Conservation (phyloP, 2,329 filamentous ascomycete genomes). For the Furcasterigmium sp. region DNA sequence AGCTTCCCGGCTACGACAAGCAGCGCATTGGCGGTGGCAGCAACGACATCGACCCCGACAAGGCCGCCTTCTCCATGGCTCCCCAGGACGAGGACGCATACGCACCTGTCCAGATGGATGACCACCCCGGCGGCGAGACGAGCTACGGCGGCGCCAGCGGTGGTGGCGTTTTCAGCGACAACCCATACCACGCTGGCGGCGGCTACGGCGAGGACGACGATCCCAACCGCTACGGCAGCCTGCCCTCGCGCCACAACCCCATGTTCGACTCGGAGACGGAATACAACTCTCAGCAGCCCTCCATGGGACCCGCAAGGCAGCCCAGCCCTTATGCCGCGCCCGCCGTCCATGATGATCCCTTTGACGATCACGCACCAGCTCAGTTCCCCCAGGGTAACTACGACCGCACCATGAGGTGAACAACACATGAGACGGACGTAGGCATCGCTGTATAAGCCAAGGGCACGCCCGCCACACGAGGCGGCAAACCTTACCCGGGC, state of each 20-base stretch:
- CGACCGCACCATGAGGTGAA: conserved; percentile 30
- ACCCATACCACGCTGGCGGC: conserved; percentile 22
- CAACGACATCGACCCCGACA: conserved; percentile 61
- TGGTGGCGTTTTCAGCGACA: conserved; percentile 27
- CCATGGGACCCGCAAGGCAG: conserved; percentile 20
- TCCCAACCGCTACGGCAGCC: conserved; percentile 31
- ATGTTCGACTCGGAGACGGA: conserved; percentile 47
- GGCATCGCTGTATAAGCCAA: too few species aligned
- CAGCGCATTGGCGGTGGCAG: conserved; percentile 30
- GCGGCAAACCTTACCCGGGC: too few species aligned
- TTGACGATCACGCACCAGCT: conserved; percentile 39
- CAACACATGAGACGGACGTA: too few species aligned
- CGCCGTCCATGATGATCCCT: conserved; percentile 32
- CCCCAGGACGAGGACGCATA: conserved; percentile 64
- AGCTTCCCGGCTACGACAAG: conserved; percentile 56
- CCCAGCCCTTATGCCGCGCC: conserved; percentile 31
- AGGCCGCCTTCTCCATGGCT: conserved; percentile 63
- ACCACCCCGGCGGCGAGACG: conserved; percentile 40
- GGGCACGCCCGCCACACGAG: too few species aligned
- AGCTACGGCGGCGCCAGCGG: conserved; percentile 26
- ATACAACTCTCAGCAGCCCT: conserved; percentile 33
- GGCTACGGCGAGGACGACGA: conserved; percentile 27
- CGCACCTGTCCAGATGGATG: conserved; percentile 53
- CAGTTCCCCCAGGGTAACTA: conserved; percentile 56
- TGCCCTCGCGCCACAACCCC: conserved; percentile 30